Evolutionary conservation across 2,329 filamentous ascomycete species (phyloP).

Genomic region (Fusarium tricinctum): DNA sequence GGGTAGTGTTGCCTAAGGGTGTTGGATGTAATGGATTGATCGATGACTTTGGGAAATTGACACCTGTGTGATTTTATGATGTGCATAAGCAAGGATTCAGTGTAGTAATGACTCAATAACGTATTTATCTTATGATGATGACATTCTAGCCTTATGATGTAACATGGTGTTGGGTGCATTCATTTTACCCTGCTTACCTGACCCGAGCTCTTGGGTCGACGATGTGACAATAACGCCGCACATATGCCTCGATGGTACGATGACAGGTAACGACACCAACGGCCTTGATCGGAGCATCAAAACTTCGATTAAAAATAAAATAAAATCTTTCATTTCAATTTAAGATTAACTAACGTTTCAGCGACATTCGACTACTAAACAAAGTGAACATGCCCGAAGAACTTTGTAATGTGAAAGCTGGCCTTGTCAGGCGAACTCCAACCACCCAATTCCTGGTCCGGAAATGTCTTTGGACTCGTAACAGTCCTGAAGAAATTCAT

Average conservation of each 20-base stretch:
- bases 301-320: not conserved
- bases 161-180: not conserved
- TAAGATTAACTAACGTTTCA: not conserved
- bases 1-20: conserved; percentile 12
- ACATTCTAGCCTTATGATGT: not conserved
- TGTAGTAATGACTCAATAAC: conserved; percentile 19
- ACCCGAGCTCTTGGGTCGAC: not conserved
- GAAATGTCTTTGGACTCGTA: conserved; percentile 59
- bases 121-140: not conserved
- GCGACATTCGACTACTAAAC: conserved; percentile 41
- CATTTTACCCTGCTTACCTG: not conserved
- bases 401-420: conserved; percentile 64
- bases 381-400: conserved; percentile 59
- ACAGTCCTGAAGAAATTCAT: conserved; percentile 68
- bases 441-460: conserved; percentile 60
- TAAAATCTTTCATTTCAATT: not conserved
- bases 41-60: conserved; percentile 7
- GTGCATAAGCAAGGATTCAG: not conserved
- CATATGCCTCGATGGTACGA: not conserved
- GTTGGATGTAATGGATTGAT: not conserved
- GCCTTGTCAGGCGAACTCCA: conserved; percentile 62
- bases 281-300: not conserved
- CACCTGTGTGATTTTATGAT: not conserved
- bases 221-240: not conserved
- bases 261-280: not conserved